Evolutionary conservation across 2,329 filamentous ascomycete genomes (phyloP).

Genomic region (Cercospora zeae-maydis): DNA sequence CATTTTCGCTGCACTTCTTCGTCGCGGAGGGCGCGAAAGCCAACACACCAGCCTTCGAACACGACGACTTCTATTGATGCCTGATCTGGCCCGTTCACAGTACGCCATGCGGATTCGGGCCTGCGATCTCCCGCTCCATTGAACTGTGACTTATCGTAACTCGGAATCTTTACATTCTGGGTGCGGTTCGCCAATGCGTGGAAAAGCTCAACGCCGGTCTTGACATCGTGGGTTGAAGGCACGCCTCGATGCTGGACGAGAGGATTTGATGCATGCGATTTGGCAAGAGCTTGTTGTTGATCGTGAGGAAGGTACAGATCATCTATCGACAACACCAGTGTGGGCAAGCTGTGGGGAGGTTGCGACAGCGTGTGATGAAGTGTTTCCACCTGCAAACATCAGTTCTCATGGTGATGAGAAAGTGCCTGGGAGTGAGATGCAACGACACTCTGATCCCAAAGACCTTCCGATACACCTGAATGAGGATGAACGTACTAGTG

Average conservation of each 20-base stretch:
- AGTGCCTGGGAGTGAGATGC: neutral
- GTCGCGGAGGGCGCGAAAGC: slow-evolving; percentile 65
- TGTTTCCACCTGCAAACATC: slow-evolving; percentile 51
- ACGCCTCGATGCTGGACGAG: slow-evolving; percentile 79
- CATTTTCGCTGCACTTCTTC: slow-evolving; percentile 55
- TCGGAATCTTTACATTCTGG: slow-evolving; percentile 59
- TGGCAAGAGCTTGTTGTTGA: slow-evolving; percentile 63
- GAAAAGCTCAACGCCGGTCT: slow-evolving; percentile 63
- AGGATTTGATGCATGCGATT: slow-evolving; percentile 64
- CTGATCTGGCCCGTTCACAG: slow-evolving; percentile 53
- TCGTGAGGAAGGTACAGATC: slow-evolving; percentile 79
- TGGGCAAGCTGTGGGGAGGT: slow-evolving; percentile 57
- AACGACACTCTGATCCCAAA: neutral
- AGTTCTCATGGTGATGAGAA: neutral
- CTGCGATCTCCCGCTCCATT: slow-evolving; percentile 72
- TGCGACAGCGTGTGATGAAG: slow-evolving; percentile 60
- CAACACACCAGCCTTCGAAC: slow-evolving; percentile 89
- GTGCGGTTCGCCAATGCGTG: slow-evolving; percentile 51
- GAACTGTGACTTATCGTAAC: slow-evolving; percentile 80
- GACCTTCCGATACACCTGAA: neutral
- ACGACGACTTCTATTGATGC: slow-evolving; percentile 60
- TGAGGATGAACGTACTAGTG: slow-evolving; percentile 56
- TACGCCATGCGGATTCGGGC: slow-evolving; percentile 59
- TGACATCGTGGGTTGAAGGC: slow-evolving; percentile 76
- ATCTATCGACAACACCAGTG: slow-evolving; percentile 76